A percentile compares a stretch with the other conserved stretches of the same genome.
Conservation (phyloP, 192 early-diverging fungal genomes). For the Chytriomyces confervae region DNA sequence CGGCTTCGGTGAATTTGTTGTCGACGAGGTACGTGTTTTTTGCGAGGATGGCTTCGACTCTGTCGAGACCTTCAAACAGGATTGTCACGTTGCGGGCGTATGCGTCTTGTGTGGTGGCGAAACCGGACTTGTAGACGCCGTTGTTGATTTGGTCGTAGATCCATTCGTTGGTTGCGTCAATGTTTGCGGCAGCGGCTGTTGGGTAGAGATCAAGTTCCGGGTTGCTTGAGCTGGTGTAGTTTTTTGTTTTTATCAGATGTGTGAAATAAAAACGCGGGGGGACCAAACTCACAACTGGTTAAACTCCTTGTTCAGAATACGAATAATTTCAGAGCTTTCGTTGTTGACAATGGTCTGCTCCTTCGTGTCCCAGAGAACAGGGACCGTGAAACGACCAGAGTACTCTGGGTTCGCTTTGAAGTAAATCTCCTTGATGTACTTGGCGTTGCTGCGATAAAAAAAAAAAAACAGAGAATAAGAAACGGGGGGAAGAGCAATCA, state of each 20-base stretch:
- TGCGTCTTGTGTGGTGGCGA: conserved; percentile 84
- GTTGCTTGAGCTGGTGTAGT: conserved; percentile 43
- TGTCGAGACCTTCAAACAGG: conserved; percentile 80
- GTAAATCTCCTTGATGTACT: conserved; percentile 87
- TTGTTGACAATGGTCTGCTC: conserved; percentile 90
- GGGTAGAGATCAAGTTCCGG: conserved; percentile 67
- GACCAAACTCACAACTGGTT: conserved; percentile 63
- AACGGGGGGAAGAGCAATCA: too few species aligned
- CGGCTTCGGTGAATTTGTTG: conserved; percentile 87
- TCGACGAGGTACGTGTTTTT: conserved; percentile 75
- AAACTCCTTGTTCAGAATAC: conserved; percentile 89
- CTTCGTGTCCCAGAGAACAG: conserved; percentile 97
- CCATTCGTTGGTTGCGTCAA: conserved; percentile 90
- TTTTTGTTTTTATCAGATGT: neutral
- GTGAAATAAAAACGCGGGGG: conserved; percentile 22
- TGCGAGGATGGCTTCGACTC: conserved; percentile 79
- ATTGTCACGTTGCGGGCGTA: conserved; percentile 78
- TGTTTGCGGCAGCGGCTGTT: conserved; percentile 68
- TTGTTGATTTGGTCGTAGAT: conserved; percentile 95
- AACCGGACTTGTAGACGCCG: conserved; percentile 93
- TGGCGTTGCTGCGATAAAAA: conserved; percentile 47
- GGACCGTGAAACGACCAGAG: conserved; percentile 75
- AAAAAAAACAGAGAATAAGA: neutral
- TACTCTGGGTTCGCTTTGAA: conserved; percentile 81
- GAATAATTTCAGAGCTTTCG: conserved; percentile 94